Evolutionary conservation across 306 rosid genomes (phyloP), one percentile per base, ranked within the genome.

Genomic region (Abrus precatorius): DNA sequence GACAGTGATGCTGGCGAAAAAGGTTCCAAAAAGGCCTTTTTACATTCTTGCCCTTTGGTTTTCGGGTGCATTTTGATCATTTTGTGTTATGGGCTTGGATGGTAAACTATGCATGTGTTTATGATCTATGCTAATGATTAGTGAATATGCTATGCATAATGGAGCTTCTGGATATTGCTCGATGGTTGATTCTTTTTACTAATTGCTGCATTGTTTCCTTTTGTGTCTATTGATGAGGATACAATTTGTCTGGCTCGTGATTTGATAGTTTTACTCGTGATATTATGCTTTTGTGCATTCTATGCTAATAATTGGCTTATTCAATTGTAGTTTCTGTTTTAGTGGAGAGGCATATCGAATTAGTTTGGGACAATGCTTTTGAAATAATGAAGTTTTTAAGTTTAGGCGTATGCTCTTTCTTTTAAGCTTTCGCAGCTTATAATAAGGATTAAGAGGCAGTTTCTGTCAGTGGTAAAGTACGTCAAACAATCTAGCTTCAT

Each of bases 1-100:
- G 99, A 93, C 69, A 95, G 98, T 68, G 99, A 95, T 89, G 98
- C 97, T 65, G 99, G 99, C 29, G 92, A 93, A 83, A 93, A 84
- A 80, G 98, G 99, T 94, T 41, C 7, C 0, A 0, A 20, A 20
- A 20, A 20, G 20, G 20, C 20, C 20, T 45, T 50, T 70, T 75
- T 33, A 28, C 72, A 82, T 82, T 76, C 49, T 84, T 7, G 11
- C 30, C 54, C 50, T 38, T 74, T 43, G 11, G 27, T 67, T 49
- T 52, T 78, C 55, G 9, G 1, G 54, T 78, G 79, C 80, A 86
- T 83, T 80, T 76, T 74, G 52, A 40, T 3, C 61, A 43, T 72
- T 69, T 74, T 74, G 14, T 68, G 45, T 32, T 49, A 8, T 72
- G 47, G 73, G 72, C 20, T 76, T 43, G 8, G 59, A 45, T 73